Base-by-base conservation (phyloP, 1,284 basidiomycete genomes). In the Ceratobasidium papillatum region DNA sequence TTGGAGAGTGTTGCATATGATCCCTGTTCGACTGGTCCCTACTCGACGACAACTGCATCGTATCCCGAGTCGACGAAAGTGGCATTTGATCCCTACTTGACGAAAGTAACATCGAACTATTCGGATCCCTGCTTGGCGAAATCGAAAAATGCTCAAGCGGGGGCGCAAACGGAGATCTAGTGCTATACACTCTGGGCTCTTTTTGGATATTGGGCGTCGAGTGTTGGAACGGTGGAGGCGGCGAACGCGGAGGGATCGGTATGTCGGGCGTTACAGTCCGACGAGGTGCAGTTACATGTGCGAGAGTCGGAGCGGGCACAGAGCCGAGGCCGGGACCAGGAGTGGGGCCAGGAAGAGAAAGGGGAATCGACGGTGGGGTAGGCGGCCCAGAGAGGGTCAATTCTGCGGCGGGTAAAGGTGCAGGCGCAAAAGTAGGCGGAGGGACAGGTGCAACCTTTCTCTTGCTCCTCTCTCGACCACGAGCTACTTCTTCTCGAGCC, bases 201-300 rank as follows among this genome's bases (percentile, higher is more conserved):
- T 38, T 69, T 11, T 38, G 66, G 2, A 49, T 12, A 12, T 66
- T 58, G 2, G 66, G 66, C 17, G 27, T 64, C 17, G 62, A 64
- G 25, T 47, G 43, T 30, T 69, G 34, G 38, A 45, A 52, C 25
- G 66, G 38, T n/a, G 62, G 62, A 17, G 62, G 62, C 3, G 59
- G 34, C 25, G 45, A 64, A n/a, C 43, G 62, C 9, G 43, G 41
- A 64, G 62, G 45, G 7, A 64, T 9, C 27, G 30, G 43, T 19
- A 25, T 27, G 34, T n/a, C 27, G 19, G 43, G 62, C 25, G 45
- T 34, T 2, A 27, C 9, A 12, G 7, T 47, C 11, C 49, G 62
- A 32, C n/a, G n/a, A n/a, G n/a, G n/a, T n/a, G 43, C 30, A 14
- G 43, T n/a, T 58, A 30, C 7, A 14, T 19, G 34, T 17, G 59